A percentile compares a stretch with the other conserved stretches of the same genome.
These are phyloP conservation scores for Xylariales sp. DNA, from an alignment of 2,329 filamentous ascomycete genomes.

Conservation along the genomic window DNA sequence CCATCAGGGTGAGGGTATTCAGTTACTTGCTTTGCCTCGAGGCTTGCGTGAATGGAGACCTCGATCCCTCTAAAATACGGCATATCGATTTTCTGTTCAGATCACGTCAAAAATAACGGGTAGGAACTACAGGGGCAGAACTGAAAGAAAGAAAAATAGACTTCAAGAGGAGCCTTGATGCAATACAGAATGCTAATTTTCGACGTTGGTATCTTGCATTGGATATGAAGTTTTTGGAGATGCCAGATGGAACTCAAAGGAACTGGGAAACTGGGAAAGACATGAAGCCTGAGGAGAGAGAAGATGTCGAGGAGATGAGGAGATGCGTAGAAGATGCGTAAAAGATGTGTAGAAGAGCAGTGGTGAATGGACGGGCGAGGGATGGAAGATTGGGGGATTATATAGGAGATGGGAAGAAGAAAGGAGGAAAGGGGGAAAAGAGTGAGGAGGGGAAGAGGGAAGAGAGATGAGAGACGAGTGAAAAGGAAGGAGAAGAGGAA, in stretches of 20 bases:
- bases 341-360: background rate
- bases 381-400: background rate
- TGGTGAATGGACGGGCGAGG: background rate
- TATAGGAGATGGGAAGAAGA: background rate
- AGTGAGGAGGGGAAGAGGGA: background rate
- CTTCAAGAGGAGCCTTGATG: background rate
- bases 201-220: background rate
- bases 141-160: background rate
- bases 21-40: slow-evolving; percentile 54
- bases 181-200: background rate
- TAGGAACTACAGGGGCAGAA: background rate
- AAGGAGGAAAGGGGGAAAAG: background rate
- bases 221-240: background rate
- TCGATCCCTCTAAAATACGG: slow-evolving; percentile 62
- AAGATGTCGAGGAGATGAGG: background rate
- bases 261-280: background rate
- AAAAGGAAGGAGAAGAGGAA: background rate
- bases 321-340: background rate
- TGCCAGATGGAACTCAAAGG: background rate
- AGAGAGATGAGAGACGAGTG: background rate
- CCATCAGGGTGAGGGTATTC: slow-evolving; percentile 68
- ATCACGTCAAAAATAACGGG: background rate
- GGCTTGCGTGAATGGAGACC: slow-evolving; percentile 56
- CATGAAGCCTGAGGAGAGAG: background rate
- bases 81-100: slow-evolving; percentile 52